Conservation (phyloP, 805 yeast species). For the Myxozyma sirexii region DNA sequence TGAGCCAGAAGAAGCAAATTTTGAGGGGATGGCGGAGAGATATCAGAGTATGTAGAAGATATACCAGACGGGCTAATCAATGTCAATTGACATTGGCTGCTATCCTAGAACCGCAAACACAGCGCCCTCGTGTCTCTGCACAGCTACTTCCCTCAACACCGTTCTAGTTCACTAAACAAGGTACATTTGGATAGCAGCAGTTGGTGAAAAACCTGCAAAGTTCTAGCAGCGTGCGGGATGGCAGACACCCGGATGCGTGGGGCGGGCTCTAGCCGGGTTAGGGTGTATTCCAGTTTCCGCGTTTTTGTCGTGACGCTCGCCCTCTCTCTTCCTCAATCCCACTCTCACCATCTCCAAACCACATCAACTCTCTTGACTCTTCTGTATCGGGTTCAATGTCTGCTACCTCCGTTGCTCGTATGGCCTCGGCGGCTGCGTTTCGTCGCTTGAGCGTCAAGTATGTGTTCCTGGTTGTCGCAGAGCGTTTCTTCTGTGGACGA, state of each 20-base stretch:
- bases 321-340: background rate
- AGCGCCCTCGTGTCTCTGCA: too few species aligned
- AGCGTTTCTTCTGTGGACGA: background rate
- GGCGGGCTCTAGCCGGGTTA: background rate
- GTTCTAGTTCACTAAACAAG: too few species aligned
- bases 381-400: slow-evolving; percentile 19
- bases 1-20: too few species aligned
- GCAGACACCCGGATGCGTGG: slow-evolving; percentile 19
- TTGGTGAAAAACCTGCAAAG: background rate
- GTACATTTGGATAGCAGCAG: background rate
- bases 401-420: slow-evolving; percentile 30
- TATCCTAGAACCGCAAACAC: too few species aligned
- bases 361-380: background rate
- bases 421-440: slow-evolving; percentile 30
- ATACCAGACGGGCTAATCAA: too few species aligned
- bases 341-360: background rate
- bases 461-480: background rate
- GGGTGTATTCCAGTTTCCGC: background rate
- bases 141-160: too few species aligned
- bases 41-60: too few species aligned
- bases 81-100: too few species aligned
- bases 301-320: slow-evolving; percentile 3
- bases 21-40: too few species aligned
- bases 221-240: slow-evolving; percentile 2
- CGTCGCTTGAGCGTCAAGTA: slow-evolving; percentile 23